Conservation (phyloP, 352 stramenopile species). For the Globisporangium paroecandrum region DNA sequence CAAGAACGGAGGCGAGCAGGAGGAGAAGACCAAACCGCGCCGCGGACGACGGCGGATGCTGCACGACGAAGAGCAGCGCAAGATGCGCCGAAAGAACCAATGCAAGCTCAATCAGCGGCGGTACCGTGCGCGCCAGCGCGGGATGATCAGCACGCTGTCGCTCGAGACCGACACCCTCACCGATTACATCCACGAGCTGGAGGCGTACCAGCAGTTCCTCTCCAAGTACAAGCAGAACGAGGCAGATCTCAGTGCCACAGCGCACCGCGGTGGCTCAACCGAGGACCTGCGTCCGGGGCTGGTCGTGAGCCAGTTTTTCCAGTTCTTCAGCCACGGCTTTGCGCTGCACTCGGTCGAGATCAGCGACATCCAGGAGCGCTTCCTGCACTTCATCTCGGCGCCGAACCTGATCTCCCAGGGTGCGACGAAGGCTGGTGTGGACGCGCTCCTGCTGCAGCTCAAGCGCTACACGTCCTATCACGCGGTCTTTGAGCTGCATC, state of each 20-base stretch:
- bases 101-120: conserved; percentile 73
- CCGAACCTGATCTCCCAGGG: conserved; percentile 32
- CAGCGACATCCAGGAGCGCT: conserved; percentile 52
- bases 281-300: conserved; percentile 27
- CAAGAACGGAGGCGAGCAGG: not conserved
- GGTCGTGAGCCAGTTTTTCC: conserved; percentile 49
- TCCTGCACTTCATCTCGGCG: conserved; percentile 47
- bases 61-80: conserved; percentile 62
- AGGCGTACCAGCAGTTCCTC: conserved; percentile 54
- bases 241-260: not conserved
- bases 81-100: conserved; percentile 59
- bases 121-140: conserved; percentile 60
- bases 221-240: conserved; percentile 17
- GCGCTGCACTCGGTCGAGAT: conserved; percentile 59
- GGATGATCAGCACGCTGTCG: conserved; percentile 57
- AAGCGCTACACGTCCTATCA: conserved; percentile 76
- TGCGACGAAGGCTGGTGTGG: conserved; percentile 27
- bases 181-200: conserved; percentile 43
- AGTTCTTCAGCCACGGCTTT: conserved; percentile 53
- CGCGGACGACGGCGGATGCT: conserved; percentile 50
- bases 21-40: conserved; percentile 18
- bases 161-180: conserved; percentile 49
- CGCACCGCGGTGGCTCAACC: not conserved
- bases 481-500: conserved; percentile 39
- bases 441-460: conserved; percentile 59